phyloP scores from a whole-genome alignment of 495 filamentous ascomycete species.

The Saxophila tyrrhenica region DNA sequence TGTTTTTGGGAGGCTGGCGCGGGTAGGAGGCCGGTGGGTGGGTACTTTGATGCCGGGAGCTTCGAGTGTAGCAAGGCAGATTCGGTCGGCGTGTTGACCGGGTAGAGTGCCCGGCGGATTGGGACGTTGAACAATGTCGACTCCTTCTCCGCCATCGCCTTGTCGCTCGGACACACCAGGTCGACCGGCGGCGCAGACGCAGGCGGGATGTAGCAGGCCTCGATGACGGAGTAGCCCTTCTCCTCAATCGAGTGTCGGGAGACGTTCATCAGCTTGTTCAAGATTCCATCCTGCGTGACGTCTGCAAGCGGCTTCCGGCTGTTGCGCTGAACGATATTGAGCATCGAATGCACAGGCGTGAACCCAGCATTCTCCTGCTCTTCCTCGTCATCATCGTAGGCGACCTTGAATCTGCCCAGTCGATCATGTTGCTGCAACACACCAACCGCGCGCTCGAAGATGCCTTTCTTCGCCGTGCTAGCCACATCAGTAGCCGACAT shows the following conservation, averaged over 20 bases:
- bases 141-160: conserved; percentile 53
- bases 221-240: conserved; percentile 61
- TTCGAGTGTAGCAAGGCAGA: conserved; percentile 59
- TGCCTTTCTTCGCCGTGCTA: conserved; percentile 48
- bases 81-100: conserved; percentile 55
- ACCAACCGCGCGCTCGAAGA: conserved; percentile 54
- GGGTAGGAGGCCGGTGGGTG: conserved; percentile 55
- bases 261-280: conserved; percentile 70
- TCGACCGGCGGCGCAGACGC: conserved; percentile 84
- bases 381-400: conserved; percentile 60
- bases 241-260: conserved; percentile 52
- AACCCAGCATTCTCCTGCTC: conserved; percentile 41
- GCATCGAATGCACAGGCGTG: conserved; percentile 62
- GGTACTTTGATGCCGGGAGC: conserved; percentile 51
- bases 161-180: conserved; percentile 60
- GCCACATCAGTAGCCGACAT: conserved; percentile 60
- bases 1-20: conserved; percentile 64
- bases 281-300: conserved; percentile 59
- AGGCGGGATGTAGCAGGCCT: conserved; percentile 62
- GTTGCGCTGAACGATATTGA: conserved; percentile 64
- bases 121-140: conserved; percentile 65
- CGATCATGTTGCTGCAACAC: conserved; percentile 35
- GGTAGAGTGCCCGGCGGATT: conserved; percentile 64
- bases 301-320: conserved; percentile 56
- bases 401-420: conserved; percentile 37